A percentile compares a stretch with the other conserved stretches of the same genome.
Evolutionary conservation across 768 basidiomycete species (phyloP).

Genomic region (Leccinum barrowsii): DNA sequence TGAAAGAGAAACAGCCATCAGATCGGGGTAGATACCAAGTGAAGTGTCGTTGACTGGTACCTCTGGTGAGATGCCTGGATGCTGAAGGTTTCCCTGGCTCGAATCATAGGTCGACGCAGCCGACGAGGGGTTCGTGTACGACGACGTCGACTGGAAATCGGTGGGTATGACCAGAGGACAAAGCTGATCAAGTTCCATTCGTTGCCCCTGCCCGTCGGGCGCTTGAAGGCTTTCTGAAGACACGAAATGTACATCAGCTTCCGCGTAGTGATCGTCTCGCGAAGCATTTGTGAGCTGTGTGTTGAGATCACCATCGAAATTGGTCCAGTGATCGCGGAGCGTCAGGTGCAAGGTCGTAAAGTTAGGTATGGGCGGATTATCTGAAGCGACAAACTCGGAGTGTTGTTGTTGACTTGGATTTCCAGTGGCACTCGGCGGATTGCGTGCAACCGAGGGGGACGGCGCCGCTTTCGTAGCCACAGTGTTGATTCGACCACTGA

Average conservation of each 20-base stretch:
- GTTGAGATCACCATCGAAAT: slow-evolving; percentile 54
- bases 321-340: slow-evolving; percentile 50
- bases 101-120: slow-evolving; percentile 7
- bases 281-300: slow-evolving; percentile 43
- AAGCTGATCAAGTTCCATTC: slow-evolving; percentile 20
- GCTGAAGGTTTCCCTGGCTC: background rate
- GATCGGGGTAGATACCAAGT: slow-evolving; percentile 5
- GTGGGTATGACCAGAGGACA: slow-evolving; percentile 25
- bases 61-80: background rate
- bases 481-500: slow-evolving; percentile 71
- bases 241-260: slow-evolving; percentile 17
- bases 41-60: slow-evolving; percentile 5
- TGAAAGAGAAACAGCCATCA: slow-evolving; percentile 13
- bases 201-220: slow-evolving; percentile 7
- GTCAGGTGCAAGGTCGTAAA: slow-evolving; percentile 54
- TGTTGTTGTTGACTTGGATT: slow-evolving; percentile 28
- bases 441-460: slow-evolving; percentile 10
- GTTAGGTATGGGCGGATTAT: slow-evolving; percentile 7
- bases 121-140: slow-evolving; percentile 3
- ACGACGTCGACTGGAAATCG: slow-evolving; percentile 4
- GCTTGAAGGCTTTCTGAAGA: slow-evolving; percentile 3
- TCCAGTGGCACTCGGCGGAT: slow-evolving; percentile 13
- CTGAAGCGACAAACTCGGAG: slow-evolving; percentile 30
- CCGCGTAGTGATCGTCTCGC: slow-evolving; percentile 24
- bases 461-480: slow-evolving; percentile 45